Evolutionary conservation across 2,329 filamentous ascomycete genomes (phyloP).

Genomic region (Laburnicola sp.): DNA sequence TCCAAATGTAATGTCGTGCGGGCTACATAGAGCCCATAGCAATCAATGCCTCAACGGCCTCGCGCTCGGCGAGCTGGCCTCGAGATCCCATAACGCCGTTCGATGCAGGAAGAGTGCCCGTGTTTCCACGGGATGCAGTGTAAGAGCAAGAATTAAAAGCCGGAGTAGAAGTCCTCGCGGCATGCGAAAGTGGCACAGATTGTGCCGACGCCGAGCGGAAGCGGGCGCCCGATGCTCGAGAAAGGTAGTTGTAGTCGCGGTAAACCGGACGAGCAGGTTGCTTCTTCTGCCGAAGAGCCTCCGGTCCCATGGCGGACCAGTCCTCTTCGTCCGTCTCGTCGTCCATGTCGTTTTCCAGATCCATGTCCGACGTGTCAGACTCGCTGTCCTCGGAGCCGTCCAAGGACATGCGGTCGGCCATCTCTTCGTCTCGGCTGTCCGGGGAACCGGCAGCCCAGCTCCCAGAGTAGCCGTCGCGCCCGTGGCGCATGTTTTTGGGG

Average conservation of each 20-base stretch:
- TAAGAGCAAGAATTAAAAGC: constrained; percentile 32
- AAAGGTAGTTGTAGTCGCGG: constrained; percentile 46
- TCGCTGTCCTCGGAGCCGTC: constrained; percentile 67
- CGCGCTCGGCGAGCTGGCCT: constrained; percentile 67
- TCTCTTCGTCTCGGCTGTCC: constrained; percentile 67
- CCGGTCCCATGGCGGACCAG: constrained; percentile 87
- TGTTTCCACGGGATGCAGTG: constrained; percentile 38
- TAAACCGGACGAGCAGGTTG: constrained; percentile 32
- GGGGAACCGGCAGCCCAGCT: constrained; percentile 72
- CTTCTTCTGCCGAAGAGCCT: constrained; percentile 70
- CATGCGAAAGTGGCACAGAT: constrained; percentile 23
- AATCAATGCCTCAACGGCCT: constrained; percentile 79
- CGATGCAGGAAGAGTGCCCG: constrained; percentile 32
- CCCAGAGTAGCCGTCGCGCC: constrained; percentile 50
- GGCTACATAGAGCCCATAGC: constrained; percentile 70
- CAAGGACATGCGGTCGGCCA: constrained; percentile 91
- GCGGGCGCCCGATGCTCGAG: constrained; percentile 38
- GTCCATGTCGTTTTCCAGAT: constrained; percentile 70
- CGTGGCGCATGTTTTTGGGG: constrained; percentile 40
- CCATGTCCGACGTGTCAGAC: constrained; percentile 74
- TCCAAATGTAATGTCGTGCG: constrained; percentile 20
- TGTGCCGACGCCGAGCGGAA: constrained; percentile 30
- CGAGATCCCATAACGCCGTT: constrained; percentile 32
- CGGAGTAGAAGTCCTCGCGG: constrained; percentile 26
- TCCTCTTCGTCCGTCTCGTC: constrained; percentile 95